Conservation (phyloP, 2,329 filamentous ascomycete genomes). For the Arthrobotrys sinensis region DNA sequence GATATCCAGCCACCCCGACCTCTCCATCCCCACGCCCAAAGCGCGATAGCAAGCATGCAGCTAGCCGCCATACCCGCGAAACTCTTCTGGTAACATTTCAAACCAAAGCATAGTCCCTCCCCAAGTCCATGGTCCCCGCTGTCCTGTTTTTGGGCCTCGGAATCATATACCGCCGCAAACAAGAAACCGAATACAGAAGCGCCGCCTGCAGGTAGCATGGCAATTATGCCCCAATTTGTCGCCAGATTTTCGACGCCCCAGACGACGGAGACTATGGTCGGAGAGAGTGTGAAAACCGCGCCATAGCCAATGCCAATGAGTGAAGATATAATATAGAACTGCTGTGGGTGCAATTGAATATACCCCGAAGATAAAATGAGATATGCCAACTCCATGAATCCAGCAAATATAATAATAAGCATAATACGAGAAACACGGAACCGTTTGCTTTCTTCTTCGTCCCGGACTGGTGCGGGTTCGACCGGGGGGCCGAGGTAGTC, state of each 20-base stretch:
- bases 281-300: conserved; percentile 88
- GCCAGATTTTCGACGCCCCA: conserved; percentile 99
- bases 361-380: conserved; percentile 82
- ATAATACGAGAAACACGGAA: conserved; percentile 79
- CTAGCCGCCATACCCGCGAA: conserved; percentile 88
- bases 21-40: conserved; percentile 67
- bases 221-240: conserved; percentile 96
- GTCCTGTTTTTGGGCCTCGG: conserved; percentile 72
- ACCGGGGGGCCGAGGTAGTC: conserved; percentile 83
- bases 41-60: conserved; percentile 66
- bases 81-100: conserved; percentile 82
- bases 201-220: conserved; percentile 88
- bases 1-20: conserved; percentile 63
- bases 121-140: conserved; percentile 56
- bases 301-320: conserved; percentile 93
- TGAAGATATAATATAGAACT: conserved; percentile 88
- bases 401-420: conserved; percentile 82
- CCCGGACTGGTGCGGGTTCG: conserved; percentile 66
- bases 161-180: conserved; percentile 87
- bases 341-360: conserved; percentile 80
- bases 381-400: conserved; percentile 82
- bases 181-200: conserved; percentile 91
- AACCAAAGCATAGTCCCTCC: conserved; percentile 82
- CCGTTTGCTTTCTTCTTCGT: conserved; percentile 65
- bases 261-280: conserved; percentile 94